These are phyloP conservation scores for Coemansia sp. DNA, from an alignment of 192 early-diverging fungal species.

Conservation along the genomic window DNA sequence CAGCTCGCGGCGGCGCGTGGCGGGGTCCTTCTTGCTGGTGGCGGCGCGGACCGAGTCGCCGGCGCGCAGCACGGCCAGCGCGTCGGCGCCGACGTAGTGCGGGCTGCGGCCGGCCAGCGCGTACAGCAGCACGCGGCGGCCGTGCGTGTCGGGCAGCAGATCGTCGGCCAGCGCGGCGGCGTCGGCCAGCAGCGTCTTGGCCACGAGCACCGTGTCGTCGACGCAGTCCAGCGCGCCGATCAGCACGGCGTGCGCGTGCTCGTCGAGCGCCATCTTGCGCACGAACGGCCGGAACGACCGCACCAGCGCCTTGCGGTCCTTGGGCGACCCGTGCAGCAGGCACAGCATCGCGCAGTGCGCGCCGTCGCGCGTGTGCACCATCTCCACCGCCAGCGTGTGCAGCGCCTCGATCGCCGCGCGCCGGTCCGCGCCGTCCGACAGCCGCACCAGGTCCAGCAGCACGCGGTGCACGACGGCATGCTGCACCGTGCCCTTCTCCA, in stretches of 20 bases:
- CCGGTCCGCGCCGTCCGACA: conserved; percentile 60
- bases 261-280: conserved; percentile 78
- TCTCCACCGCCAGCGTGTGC: conserved; percentile 80
- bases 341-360: conserved; percentile 81
- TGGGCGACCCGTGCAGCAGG: conserved; percentile 73
- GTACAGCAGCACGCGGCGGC: conserved; percentile 77
- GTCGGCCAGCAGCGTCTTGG: conserved; percentile 72
- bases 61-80: conserved; percentile 65
- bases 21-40: conserved; percentile 89
- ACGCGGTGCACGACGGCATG: conserved; percentile 84
- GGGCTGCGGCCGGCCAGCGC: conserved; percentile 75
- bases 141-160: conserved; percentile 72
- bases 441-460: conserved; percentile 78
- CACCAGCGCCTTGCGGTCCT: conserved; percentile 90
- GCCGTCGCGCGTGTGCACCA: conserved; percentile 92
- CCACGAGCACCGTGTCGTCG: conserved; percentile 88
- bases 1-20: conserved; percentile 66
- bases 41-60: conserved; percentile 67
- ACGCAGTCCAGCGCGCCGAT: conserved; percentile 81
- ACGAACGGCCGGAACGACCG: conserved; percentile 82
- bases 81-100: conserved; percentile 70
- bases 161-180: conserved; percentile 44
- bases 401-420: conserved; percentile 72
- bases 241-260: conserved; percentile 86
- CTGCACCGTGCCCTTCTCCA: conserved; percentile 81